These are phyloP conservation scores for Alternaria atra DNA, from an alignment of 2,329 filamentous ascomycete genomes.

Conservation along the genomic window DNA sequence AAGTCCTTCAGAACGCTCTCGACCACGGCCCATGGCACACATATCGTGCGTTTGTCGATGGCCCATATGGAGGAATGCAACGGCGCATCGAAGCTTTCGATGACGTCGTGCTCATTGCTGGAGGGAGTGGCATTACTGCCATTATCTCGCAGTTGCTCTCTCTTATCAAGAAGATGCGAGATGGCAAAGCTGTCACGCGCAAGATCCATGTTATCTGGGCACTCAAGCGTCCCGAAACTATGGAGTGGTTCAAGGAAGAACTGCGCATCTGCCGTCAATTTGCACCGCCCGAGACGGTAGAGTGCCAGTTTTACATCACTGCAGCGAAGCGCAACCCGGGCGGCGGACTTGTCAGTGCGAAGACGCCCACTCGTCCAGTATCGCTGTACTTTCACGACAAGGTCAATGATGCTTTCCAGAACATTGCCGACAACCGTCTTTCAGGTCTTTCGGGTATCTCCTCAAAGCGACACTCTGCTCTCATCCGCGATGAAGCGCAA, in stretches of 20 bases:
- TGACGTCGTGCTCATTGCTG: slow-evolving; percentile 90
- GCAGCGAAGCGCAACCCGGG: slow-evolving; percentile 68
- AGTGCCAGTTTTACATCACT: slow-evolving; percentile 95
- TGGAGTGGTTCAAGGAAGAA: slow-evolving; percentile 98
- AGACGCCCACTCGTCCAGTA: slow-evolving; percentile 65
- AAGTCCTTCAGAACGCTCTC: slow-evolving; percentile 82
- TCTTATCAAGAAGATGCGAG: slow-evolving; percentile 95
- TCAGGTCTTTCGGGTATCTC: slow-evolving; percentile 56
- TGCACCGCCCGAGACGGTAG: slow-evolving; percentile 86
- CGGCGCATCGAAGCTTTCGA: slow-evolving; percentile 91
- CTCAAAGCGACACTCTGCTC: slow-evolving; percentile 74
- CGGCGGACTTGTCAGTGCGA: slow-evolving; percentile 61
- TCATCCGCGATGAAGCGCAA: slow-evolving; percentile 82
- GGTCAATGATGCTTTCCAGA: slow-evolving; percentile 86
- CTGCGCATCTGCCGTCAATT: slow-evolving; percentile 89
- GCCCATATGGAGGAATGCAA: slow-evolving; percentile 94
- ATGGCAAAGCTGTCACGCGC: slow-evolving; percentile 91
- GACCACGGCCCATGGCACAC: slow-evolving; percentile 90
- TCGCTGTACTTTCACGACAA: slow-evolving; percentile 84
- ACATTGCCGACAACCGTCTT: slow-evolving; percentile 77
- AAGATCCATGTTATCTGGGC: slow-evolving; percentile 95
- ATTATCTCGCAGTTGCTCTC: slow-evolving; percentile 90
- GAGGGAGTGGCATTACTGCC: slow-evolving; percentile 93
- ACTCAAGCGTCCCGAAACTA: slow-evolving; percentile 86
- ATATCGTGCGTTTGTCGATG: slow-evolving; percentile 90